Conservation (phyloP, 1,284 basidiomycete species). For the Tilletia setariae region DNA sequence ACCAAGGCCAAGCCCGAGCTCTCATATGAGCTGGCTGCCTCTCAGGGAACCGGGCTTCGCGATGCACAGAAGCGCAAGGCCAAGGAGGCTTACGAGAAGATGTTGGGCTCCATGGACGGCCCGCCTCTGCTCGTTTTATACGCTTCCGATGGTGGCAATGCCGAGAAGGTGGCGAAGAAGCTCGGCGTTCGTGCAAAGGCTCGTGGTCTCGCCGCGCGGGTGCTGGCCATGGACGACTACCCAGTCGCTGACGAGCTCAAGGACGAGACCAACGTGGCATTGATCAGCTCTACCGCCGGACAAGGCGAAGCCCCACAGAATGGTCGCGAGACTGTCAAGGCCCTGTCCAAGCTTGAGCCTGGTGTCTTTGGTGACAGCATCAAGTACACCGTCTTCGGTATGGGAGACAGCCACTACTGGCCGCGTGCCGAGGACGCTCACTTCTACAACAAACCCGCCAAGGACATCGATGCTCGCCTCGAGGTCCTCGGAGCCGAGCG, state of each 20-base stretch:
- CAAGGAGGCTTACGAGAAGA: slow-evolving; percentile 77
- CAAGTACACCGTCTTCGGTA: slow-evolving; percentile 72
- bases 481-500: slow-evolving; percentile 46
- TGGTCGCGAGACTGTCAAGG: slow-evolving; percentile 84
- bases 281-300: slow-evolving; percentile 94
- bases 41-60: slow-evolving; percentile 76
- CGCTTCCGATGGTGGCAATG: slow-evolving; percentile 88
- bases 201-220: slow-evolving; percentile 70
- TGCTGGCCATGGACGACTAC: slow-evolving; percentile 67
- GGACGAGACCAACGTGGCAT: slow-evolving; percentile 68
- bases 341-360: slow-evolving; percentile 62
- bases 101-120: slow-evolving; percentile 80
- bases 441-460: slow-evolving; percentile 96
- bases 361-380: slow-evolving; percentile 23
- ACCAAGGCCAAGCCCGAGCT: slow-evolving; percentile 72
- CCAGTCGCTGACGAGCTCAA: slow-evolving; percentile 64
- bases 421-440: slow-evolving; percentile 91
- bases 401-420: slow-evolving; percentile 99
- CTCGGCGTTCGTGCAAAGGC: slow-evolving; percentile 77
- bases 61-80: slow-evolving; percentile 80
- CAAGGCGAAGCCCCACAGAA: slow-evolving; percentile 98
- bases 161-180: slow-evolving; percentile 92
- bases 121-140: slow-evolving; percentile 84
- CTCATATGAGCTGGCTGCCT: slow-evolving; percentile 77
- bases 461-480: slow-evolving; percentile 75